Percentiles rank a stretch among this genome's conserved stretches.
Conservation (phyloP, 345 rosid genomes). For the Luvunga scandens region DNA sequence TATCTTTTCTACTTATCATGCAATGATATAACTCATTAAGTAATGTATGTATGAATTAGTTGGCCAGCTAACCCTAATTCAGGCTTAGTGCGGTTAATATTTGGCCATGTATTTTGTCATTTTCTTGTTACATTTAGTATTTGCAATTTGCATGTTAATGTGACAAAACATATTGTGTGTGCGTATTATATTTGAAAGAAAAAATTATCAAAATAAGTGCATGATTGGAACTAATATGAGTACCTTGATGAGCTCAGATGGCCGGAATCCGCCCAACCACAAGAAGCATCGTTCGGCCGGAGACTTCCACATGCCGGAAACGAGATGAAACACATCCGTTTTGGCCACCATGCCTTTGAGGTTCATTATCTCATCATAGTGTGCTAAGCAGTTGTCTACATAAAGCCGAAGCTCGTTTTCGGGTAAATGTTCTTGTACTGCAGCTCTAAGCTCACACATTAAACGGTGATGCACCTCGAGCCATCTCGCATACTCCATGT, state of each 20-base stretch:
- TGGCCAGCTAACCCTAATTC: conserved; percentile 17
- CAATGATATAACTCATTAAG: not conserved
- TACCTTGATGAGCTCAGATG: conserved; percentile 97
- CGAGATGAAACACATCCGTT: conserved; percentile 85
- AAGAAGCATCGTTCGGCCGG: conserved; percentile 98
- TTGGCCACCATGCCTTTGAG: conserved; percentile 78
- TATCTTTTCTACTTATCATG: not conserved
- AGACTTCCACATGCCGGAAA: conserved; percentile 95
- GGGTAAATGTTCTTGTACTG: conserved; percentile 77
- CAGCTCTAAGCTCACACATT: conserved; percentile 81
- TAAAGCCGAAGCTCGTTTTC: conserved; percentile 86
- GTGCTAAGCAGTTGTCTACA: conserved; percentile 77
- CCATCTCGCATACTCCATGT: conserved; percentile 93
- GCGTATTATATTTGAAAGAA: not conserved
- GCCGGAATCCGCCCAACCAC: conserved; percentile 98
- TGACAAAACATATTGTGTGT: not conserved
- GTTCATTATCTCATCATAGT: conserved; percentile 72
- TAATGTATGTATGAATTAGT: not conserved
- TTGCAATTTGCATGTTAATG: not conserved
- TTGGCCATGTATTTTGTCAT: conserved; percentile 9
- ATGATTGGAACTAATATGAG: conserved; percentile 1
- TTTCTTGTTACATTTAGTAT: conserved; percentile 14
- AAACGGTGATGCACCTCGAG: conserved; percentile 82
- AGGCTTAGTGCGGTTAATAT: not conserved
- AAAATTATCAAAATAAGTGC: not conserved